Evolutionary conservation across 108 stramenopile genomes (phyloP).

Genomic region (Nitzschia putrida): DNA sequence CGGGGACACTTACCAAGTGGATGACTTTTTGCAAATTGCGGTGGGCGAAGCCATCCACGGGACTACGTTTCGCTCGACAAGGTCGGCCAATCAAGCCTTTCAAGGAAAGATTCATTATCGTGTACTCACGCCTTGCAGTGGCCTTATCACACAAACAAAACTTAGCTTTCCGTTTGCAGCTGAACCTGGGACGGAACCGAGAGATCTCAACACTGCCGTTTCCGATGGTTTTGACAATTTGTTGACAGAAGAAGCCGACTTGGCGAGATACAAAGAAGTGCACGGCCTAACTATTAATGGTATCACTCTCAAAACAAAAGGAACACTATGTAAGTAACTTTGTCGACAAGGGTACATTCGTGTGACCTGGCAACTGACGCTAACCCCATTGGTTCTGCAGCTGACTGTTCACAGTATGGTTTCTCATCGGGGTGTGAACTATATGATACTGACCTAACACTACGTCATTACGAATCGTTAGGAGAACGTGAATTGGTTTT

Average conservation of each 20-base stretch:
- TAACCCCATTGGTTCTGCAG: background rate
- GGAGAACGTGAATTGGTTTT: slow-evolving; percentile 3
- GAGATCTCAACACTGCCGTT: slow-evolving; percentile 3
- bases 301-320: slow-evolving; percentile 2
- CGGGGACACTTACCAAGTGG: background rate
- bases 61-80: background rate
- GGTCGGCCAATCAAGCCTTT: slow-evolving; percentile 11
- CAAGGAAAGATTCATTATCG: slow-evolving; percentile 24
- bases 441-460: slow-evolving; percentile 4
- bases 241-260: slow-evolving; percentile 4
- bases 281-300: slow-evolving; percentile 6
- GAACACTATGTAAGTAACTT: slow-evolving; percentile 1
- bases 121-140: slow-evolving; percentile 5
- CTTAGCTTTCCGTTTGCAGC: slow-evolving; percentile 5
- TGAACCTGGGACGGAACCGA: background rate
- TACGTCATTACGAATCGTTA: slow-evolving; percentile 13
- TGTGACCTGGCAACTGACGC: background rate
- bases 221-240: slow-evolving; percentile 5
- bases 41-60: slow-evolving; percentile 12
- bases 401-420: slow-evolving; percentile 15
- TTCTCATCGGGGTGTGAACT: slow-evolving; percentile 8
- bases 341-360: background rate
- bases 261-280: slow-evolving; percentile 2
- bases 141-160: slow-evolving; percentile 3
- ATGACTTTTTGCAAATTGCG: slow-evolving; percentile 6